Evolutionary conservation across 768 basidiomycete species (phyloP), one percentile per base, ranked within the genome.

Genomic region (Hemileccinum impolitum): DNA sequence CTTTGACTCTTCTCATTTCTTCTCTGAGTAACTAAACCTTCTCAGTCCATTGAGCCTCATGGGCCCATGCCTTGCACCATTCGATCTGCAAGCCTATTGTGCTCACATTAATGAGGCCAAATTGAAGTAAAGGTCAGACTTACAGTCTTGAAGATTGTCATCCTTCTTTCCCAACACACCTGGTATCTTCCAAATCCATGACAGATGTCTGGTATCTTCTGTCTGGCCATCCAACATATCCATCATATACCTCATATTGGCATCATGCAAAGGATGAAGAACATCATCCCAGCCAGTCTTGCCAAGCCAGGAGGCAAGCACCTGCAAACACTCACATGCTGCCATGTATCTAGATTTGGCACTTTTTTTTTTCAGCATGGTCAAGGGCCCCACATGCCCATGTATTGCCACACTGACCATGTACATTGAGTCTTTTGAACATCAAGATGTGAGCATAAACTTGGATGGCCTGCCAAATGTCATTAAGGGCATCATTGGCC

Each of bases 131-230:
- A n/a, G n/a, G 17, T 38, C 37, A 19, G 19, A 17, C 8, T 38
- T 43, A 43, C 32, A 43, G 5, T 43, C 31, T 6, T 23, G 43
- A 21, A 43, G 43, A n/a, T 43, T 11, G 1, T 32, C 43, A 14
- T 43, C 32, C 6, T 3, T 43, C 19, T 7, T 43, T 1, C 18
- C 43, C 6, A 43, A 21, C 2, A 43, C 19, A 14, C 43, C 32
- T n/a, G 43, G 43, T 18, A 43, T 8, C 15, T 43, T 43, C 31
- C 43, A 43, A 43, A 34, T 43, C 43, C 43, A 43, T 15, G 43
- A 43, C 21, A 32, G 15, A 9, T 28, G 14, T 15, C 43, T 43
- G 4, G 43, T 43, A 1, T 19, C 43, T 13, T 43, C 43, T 15
- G 31, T 34, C n/a, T 31, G 11, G 11, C 32, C 39, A 26, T 48